phyloP scores from a whole-genome alignment of 768 basidiomycete genomes.

The Cubamyces lactineus region DNA sequence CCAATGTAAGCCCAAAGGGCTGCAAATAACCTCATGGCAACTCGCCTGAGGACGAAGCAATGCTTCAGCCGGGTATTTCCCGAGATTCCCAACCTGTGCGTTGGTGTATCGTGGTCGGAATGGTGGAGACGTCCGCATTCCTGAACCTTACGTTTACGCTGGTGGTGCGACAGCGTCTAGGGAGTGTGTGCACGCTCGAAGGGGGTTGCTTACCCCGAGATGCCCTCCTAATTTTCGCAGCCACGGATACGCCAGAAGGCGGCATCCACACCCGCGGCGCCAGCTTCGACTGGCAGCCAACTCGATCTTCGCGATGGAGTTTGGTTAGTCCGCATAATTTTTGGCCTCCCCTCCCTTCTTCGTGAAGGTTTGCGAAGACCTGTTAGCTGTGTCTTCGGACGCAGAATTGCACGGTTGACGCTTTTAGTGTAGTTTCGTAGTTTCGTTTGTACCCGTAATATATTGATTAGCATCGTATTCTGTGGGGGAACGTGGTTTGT shows the following conservation, averaged over 20 bases:
- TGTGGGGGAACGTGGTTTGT: too few species aligned
- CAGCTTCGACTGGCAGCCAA: slow-evolving; percentile 4
- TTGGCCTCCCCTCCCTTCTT: slow-evolving; percentile 38
- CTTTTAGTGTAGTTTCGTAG: background rate
- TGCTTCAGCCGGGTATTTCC: slow-evolving; percentile 5
- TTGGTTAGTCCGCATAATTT: slow-evolving; percentile 37
- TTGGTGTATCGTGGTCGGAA: slow-evolving; percentile 4
- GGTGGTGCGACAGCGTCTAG: background rate
- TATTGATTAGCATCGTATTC: too few species aligned
- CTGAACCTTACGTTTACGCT: background rate
- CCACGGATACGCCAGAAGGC: background rate
- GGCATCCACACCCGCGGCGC: slow-evolving; percentile 4
- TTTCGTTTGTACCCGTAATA: too few species aligned
- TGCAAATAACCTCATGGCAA: background rate
- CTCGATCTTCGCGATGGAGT: slow-evolving; percentile 1
- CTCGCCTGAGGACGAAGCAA: background rate
- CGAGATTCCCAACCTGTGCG: slow-evolving; percentile 9
- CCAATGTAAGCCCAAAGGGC: too few species aligned
- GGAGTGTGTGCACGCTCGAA: background rate
- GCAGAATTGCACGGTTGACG: slow-evolving; percentile 4
- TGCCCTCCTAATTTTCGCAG: slow-evolving; percentile 1
- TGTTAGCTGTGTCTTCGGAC: slow-evolving; percentile 20
- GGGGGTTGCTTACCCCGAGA: background rate
- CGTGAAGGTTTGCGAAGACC: slow-evolving; percentile 31
- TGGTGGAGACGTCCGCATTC: background rate